Evolutionary conservation across 148 eudicot species (phyloP).

Genomic region (Amaranthus hypochondriacus): DNA sequence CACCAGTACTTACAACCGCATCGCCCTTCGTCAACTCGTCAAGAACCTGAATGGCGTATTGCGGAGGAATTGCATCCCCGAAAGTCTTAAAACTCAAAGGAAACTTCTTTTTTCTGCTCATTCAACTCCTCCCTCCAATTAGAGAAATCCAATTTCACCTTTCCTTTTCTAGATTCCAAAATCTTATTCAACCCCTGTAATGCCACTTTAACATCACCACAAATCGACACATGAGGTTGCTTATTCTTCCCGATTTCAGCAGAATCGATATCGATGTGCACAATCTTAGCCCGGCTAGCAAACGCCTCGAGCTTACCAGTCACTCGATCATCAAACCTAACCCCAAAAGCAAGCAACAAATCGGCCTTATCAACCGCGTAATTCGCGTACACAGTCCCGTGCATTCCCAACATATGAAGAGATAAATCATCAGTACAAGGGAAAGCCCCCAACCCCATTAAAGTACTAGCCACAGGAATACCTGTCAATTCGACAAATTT

Average conservation of each 20-base stretch:
- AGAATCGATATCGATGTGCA: conserved; percentile 85
- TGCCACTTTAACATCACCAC: conserved; percentile 65
- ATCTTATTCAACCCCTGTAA: conserved; percentile 54
- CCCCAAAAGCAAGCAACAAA: conserved; percentile 87
- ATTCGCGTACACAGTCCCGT: conserved; percentile 85
- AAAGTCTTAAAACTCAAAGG: conserved; percentile 70
- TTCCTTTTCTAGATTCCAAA: conserved; percentile 28
- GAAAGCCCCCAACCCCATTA: conserved; percentile 81
- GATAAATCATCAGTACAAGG: conserved; percentile 57
- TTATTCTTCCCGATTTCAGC: conserved; percentile 98
- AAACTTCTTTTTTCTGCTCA: conserved; percentile 46
- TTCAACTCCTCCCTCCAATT: conserved; percentile 57
- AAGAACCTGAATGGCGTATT: conserved; percentile 69
- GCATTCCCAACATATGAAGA: conserved; percentile 82
- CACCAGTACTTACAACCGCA: conserved; percentile 74
- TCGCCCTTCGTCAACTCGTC: conserved; percentile 71
- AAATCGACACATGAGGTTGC: conserved; percentile 77
- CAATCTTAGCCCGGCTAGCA: conserved; percentile 87
- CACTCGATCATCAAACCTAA: conserved; percentile 84
- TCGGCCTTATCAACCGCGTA: conserved; percentile 78
- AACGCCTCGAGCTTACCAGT: conserved; percentile 88
- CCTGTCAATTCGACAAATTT: conserved; percentile 64
- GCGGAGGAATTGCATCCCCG: conserved; percentile 87
- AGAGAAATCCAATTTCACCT: conserved; percentile 47
- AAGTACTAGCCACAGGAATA: conserved; percentile 80